Evolutionary conservation across 2,329 filamentous ascomycete genomes (phyloP), one percentile per base, ranked within the genome.

Genomic region (Chaetomiaceae sp.): DNA sequence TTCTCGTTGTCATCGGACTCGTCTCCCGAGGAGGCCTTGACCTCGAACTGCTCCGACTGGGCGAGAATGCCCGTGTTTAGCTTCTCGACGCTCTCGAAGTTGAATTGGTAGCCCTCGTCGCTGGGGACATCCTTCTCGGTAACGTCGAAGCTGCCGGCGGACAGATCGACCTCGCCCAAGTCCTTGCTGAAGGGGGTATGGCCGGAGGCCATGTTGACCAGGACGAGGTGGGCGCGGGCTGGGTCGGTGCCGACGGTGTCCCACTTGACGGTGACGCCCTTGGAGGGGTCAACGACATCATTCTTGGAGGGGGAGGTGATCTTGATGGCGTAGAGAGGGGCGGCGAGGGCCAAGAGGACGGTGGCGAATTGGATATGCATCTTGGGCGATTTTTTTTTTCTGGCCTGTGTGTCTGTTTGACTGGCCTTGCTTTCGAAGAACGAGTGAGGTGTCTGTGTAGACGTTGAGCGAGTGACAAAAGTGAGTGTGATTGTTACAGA

Each of bases 21-120:
- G n/a, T 18, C 33, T 5, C 40, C 47, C 7, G 34, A 45, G 9
- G 25, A 29, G 20, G 36, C 36, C 52, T 58, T 54, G 44, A 59
- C 47, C 54, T 58, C 42, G 48, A 64, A 64, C 58, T 62, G 61
- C 54, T 57, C 50, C 20, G 56, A 58, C 58, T 64, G 62, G 47
- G 62, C 61, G 11, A 64, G 57, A 51, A 64, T 64, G 48, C 62
- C 61, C 16, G 56, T 59, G 56, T 61, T 63, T 33, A 43, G 37
- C 20, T 29, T 6, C 11, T 51, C 46, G 40, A 52, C 33, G 59
- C 58, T 61, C 55, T 61, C 48, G 38, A 64, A 51, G 58, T 64
- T 64, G 56, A 64, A 62, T 59, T 64, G 61, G 54, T 57, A 64
- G 25, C 38, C 51, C 5, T 30, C 23, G 43, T 58, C 58, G 47